These are phyloP conservation scores for Verbascum thapsus DNA, from an alignment of 257 asterid genomes.

Conservation along the genomic window DNA sequence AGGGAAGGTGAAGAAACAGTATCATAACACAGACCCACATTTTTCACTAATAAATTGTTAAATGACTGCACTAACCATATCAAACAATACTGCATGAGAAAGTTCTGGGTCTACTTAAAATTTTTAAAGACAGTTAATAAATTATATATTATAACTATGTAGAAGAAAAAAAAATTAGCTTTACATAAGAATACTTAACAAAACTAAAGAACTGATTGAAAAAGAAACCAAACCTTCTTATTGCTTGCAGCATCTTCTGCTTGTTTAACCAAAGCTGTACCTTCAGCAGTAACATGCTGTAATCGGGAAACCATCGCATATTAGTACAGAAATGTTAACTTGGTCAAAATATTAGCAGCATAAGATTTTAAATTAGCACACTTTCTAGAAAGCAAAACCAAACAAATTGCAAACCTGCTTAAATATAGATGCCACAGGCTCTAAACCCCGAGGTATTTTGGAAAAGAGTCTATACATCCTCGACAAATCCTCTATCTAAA, in stretches of 20 bases:
- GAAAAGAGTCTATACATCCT: slow-evolving; percentile 64
- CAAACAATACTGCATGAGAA: slow-evolving; percentile 8
- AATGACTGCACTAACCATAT: slow-evolving; percentile 7
- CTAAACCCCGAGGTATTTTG: slow-evolving; percentile 59
- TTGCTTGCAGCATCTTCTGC: slow-evolving; percentile 62
- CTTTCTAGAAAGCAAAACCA: slow-evolving; percentile 15
- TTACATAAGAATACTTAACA: background rate
- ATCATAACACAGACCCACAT: background rate
- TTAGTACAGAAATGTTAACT: slow-evolving; percentile 13
- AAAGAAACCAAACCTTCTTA: slow-evolving; percentile 45
- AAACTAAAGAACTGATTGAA: background rate
- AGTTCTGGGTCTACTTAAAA: background rate
- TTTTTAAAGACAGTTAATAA: slow-evolving; percentile 3
- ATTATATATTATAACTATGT: background rate
- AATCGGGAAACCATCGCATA: slow-evolving; percentile 25
- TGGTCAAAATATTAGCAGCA: slow-evolving; percentile 19
- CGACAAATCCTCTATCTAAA: slow-evolving; percentile 59
- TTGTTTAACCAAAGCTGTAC: slow-evolving; percentile 55
- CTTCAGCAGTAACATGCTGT: slow-evolving; percentile 68
- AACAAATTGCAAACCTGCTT: slow-evolving; percentile 68
- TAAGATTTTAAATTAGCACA: slow-evolving; percentile 1
- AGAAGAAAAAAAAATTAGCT: slow-evolving; percentile 12
- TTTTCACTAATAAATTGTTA: slow-evolving; percentile 2
- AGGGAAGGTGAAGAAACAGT: background rate
- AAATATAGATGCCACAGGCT: slow-evolving; percentile 63